Evolutionary conservation across 257 asterid species (phyloP).

Genomic region (Anisodus acutangulus): DNA sequence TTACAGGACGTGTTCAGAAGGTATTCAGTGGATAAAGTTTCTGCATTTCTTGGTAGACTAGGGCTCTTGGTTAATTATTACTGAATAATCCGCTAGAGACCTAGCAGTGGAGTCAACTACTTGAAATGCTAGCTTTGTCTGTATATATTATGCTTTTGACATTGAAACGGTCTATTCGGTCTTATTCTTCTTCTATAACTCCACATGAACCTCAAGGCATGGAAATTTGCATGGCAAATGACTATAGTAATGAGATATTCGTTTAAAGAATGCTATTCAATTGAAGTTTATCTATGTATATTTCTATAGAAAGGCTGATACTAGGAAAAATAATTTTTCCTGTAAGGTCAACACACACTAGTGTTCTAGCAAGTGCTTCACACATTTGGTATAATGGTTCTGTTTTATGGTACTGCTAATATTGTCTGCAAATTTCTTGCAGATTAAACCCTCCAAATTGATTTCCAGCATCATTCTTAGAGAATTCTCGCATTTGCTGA

Average conservation of each 20-base stretch:
- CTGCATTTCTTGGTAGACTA: slow-evolving; percentile 27
- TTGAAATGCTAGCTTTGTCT: neutral
- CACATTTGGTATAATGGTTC: neutral
- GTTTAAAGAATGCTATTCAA: neutral
- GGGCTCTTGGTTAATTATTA: neutral
- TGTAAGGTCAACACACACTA: neutral
- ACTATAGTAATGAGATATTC: neutral
- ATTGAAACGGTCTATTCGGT: neutral
- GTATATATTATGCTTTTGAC: slow-evolving; percentile 8
- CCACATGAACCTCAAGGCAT: neutral
- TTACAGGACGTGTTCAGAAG: slow-evolving; percentile 98
- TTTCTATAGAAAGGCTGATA: neutral
- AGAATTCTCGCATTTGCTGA: neutral
- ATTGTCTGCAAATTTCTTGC: slow-evolving; percentile 14
- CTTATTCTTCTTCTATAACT: slow-evolving; percentile 4
- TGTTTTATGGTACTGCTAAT: neutral
- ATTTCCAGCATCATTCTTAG: neutral
- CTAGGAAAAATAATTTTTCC: neutral
- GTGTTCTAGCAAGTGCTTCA: neutral
- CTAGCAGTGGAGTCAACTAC: neutral
- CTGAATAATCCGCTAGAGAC: neutral
- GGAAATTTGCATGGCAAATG: slow-evolving; percentile 16
- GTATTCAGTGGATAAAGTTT: slow-evolving; percentile 39
- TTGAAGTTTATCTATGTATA: slow-evolving; percentile 1
- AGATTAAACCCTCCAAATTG: neutral